Base-by-base conservation (phyloP, 805 yeast genomes). In the Barnettozyma californica region DNA sequence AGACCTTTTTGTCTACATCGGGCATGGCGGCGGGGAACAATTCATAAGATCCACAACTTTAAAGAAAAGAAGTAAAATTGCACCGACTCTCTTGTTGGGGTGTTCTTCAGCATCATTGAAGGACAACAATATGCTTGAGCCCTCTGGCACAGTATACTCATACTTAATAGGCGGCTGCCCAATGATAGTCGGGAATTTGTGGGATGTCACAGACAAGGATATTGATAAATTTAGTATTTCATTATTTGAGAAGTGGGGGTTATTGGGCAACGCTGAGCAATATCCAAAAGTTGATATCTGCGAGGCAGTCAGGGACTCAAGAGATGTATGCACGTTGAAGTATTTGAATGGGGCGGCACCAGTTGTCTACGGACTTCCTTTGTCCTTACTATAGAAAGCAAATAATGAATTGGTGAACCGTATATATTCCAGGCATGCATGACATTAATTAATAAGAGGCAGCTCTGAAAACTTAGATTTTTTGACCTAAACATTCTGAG, bases 201-300 rank as follows among this genome's bases (percentile, higher is more conserved):
- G 99, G 99, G 97, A 90, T 64, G 97, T 94, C 5, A 94, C 98
- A 0, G 98, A 94, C 65, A 90, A 87, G 55, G 99, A 94, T 63
- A 87, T 89, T 44, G 98, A 94, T 65, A 75, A 74, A 56, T 89
- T 91, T 56, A 84, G 88, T 21, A 51, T 74, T 9, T 69, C 77
- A 2, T 62, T 87, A 35, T 75, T 94, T 54, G 73, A 74, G 2
- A 70, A 73, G 51, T 84, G 94, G 83, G 94, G 94, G 0, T 61
- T 87, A 13, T 61, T 75, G 41, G 63, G 46, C 7, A 46, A 47
- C 2, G 49, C 52, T 9, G 54, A 55, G 1, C 52, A 45, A 4
- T 56, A 52, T 14, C 36, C 52, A 5, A 47, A 56, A 4, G 27
- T 39, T n/a, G 66, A 69, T 31, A 66, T 87, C 6, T 68, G 83